Conservation (phyloP, 768 basidiomycete genomes). For the Pleurotus cornucopiae region DNA sequence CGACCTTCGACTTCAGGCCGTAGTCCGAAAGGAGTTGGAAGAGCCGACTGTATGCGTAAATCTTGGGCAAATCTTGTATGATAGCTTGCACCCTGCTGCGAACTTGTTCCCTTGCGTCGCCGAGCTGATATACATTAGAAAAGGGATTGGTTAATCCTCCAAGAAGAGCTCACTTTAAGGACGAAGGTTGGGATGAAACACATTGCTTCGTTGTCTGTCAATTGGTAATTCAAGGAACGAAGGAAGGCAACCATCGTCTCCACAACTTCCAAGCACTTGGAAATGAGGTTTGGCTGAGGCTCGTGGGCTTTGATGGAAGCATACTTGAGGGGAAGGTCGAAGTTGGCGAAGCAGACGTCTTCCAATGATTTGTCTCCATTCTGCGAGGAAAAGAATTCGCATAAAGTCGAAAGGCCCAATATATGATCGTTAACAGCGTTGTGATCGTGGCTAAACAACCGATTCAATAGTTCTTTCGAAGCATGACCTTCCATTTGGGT, state of each 20-base stretch:
- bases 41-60: constrained; percentile 90
- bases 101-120: constrained; percentile 84
- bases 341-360: constrained; percentile 70
- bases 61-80: constrained; percentile 79
- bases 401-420: constrained; percentile 65
- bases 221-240: constrained; percentile 65
- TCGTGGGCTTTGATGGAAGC: constrained; percentile 86
- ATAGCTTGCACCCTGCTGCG: constrained; percentile 78
- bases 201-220: constrained; percentile 82
- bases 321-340: constrained; percentile 92
- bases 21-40: constrained; percentile 86
- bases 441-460: constrained; percentile 93
- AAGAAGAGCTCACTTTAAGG: constrained; percentile 60
- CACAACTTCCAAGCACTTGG: constrained; percentile 85
- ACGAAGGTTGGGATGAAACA: constrained; percentile 89
- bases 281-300: constrained; percentile 83
- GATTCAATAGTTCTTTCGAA: constrained; percentile 68
- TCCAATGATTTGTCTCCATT: constrained; percentile 43
- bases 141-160: neutral
- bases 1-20: constrained; percentile 85
- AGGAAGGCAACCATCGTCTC: constrained; percentile 77
- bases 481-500: constrained; percentile 88
- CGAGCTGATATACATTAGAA: constrained; percentile 55
- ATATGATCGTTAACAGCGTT: constrained; percentile 92
- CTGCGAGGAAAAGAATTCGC: constrained; percentile 67